phyloP scores from a whole-genome alignment of 1,284 basidiomycete species.

The Cryptococcus sp. region DNA sequence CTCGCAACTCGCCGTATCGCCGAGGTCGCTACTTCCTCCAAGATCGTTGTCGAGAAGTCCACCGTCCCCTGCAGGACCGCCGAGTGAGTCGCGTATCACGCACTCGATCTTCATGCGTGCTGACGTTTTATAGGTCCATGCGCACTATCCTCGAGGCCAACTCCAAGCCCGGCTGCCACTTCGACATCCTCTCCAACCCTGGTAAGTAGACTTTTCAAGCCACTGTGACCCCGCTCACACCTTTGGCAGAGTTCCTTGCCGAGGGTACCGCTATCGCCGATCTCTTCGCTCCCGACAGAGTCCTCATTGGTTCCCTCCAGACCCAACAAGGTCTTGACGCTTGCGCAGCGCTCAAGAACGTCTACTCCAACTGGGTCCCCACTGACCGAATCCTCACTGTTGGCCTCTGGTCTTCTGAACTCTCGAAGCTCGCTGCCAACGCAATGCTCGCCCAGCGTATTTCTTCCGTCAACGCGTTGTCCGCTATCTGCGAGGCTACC shows the following conservation, averaged over 20 bases:
- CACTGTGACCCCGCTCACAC: not conserved
- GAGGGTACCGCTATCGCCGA: conserved; percentile 95
- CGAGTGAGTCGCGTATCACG: conserved; percentile 55
- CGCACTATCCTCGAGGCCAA: conserved; percentile 98
- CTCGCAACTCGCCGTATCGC: conserved; percentile 95
- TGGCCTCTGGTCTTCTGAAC: conserved; percentile 97
- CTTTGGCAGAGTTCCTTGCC: conserved; percentile 74
- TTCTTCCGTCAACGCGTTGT: conserved; percentile 96
- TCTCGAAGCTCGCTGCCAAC: conserved; percentile 98
- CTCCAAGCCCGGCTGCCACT: conserved; percentile 83
- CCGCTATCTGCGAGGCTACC: conserved; percentile 99
- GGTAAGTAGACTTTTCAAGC: conserved; percentile 44
- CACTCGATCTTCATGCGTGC: not conserved
- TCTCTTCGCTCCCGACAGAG: conserved; percentile 86
- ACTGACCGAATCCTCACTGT: conserved; percentile 83
- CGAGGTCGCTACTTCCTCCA: conserved; percentile 81
- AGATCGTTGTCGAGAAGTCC: conserved; percentile 99
- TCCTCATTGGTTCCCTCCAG: conserved; percentile 93
- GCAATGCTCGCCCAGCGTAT: conserved; percentile 98
- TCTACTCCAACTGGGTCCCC: conserved; percentile 97
- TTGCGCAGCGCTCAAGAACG: conserved; percentile 69
- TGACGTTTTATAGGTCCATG: conserved; percentile 67
- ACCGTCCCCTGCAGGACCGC: conserved; percentile 98
- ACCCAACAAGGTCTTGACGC: conserved; percentile 81
- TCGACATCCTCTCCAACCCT: conserved; percentile 99